Conservation (phyloP, 2,329 filamentous ascomycete species). For the Penicillium polonicum region DNA sequence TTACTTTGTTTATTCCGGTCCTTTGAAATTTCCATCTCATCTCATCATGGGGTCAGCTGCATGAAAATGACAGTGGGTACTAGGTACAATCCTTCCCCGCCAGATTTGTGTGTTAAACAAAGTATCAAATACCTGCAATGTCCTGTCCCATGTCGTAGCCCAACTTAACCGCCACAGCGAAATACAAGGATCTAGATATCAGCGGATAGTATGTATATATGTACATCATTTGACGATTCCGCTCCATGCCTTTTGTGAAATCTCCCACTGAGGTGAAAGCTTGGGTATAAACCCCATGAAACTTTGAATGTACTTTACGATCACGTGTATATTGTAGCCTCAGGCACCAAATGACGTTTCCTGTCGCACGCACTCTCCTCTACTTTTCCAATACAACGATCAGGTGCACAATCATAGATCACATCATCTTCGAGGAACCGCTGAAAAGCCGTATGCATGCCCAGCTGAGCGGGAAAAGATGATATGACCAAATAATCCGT, state of each 20-base stretch:
- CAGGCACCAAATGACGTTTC: background rate
- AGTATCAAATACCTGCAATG: constrained; percentile 10
- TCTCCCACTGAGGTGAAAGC: background rate
- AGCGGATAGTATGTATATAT: background rate
- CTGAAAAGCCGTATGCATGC: background rate
- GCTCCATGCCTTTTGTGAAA: background rate
- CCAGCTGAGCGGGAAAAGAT: background rate
- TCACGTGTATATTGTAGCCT: constrained; percentile 6
- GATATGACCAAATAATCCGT: background rate
- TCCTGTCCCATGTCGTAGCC: constrained; percentile 31
- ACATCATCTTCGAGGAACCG: background rate
- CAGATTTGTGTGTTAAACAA: constrained; percentile 11
- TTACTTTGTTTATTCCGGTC: background rate
- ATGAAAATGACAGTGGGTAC: constrained; percentile 11
- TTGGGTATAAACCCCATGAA: background rate
- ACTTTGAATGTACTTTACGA: background rate
- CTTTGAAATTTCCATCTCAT: background rate
- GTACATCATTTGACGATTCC: background rate
- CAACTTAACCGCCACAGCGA: background rate
- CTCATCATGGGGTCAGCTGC: constrained; percentile 7
- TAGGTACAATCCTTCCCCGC: constrained; percentile 24
- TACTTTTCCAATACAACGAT: background rate
- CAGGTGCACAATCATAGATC: background rate
- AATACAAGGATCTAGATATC: constrained; percentile 27
- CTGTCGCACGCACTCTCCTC: background rate